Base-by-base conservation (phyloP, 2,329 filamentous ascomycete species). In the Graphilbum sp. region DNA sequence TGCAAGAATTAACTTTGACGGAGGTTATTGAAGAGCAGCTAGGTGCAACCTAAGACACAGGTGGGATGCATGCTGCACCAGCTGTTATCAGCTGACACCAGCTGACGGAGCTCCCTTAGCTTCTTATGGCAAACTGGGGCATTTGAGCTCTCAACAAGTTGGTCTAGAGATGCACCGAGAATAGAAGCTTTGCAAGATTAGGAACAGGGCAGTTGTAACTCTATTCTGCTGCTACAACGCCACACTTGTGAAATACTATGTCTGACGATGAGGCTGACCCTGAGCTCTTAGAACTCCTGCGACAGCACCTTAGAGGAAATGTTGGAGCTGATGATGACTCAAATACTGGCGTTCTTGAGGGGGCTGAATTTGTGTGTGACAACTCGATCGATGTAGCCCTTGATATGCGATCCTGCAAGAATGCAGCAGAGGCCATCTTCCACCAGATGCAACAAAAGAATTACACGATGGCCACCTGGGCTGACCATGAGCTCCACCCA, bases 331-430 rank as follows among this genome's bases (percentile, higher is more conserved):
- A n/a, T n/a, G n/a, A n/a, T n/a, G 69, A 77, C 18, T 71, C 80
- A 17, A 81, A 88, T 49, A 93, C 83, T 6, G 81, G 78, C 36
- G 86, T 96, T 31, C 70, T 96, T 5, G 67, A 83, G 46, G 72
- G 76, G 44, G 87, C 87, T 33, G 77, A 93, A 57, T 83, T 79
- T 59, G 78, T 96, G 51, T 93, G 81, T 60, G 76, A 94, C 61
- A 90, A 95, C 58, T 74, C 84, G 45, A 86, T 94, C 54, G 90
- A 98, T 54, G 85, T 98, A 25, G 83, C 85, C 11, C 64, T 98
- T 32, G 81, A 88, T 52, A 86, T 87, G 66, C 69, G 72, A 40
- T 76, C 80, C 36, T 87, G 81, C 38, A 92, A 90, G 57, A 68
- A 69, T 24, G 88, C 92, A 1, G 90, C 90, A 12, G 72, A 75